Evolutionary conservation across 306 rosid species (phyloP).

Genomic region (Vigna reflexopilosa): DNA sequence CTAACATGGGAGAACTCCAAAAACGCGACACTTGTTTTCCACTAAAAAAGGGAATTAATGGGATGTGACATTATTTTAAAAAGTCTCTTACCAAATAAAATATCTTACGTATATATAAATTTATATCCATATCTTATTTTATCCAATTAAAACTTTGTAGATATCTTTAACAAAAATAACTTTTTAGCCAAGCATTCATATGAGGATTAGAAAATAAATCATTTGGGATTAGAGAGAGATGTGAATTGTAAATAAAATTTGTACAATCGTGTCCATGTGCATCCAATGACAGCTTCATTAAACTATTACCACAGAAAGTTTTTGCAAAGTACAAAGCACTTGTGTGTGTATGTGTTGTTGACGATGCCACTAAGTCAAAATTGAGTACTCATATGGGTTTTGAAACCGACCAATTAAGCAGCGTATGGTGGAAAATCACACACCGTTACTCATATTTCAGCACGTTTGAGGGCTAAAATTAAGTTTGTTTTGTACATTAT

Average conservation of each 20-base stretch:
- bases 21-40: too few relatives aligned
- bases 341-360: slow-evolving; percentile 3
- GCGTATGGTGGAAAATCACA: neutral
- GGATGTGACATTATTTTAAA: too few relatives aligned
- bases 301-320: neutral
- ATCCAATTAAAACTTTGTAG: too few relatives aligned
- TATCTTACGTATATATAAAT: too few relatives aligned
- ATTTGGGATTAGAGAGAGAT: neutral
- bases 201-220: slow-evolving; percentile 8
- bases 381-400: slow-evolving; percentile 25
- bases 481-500: neutral
- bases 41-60: too few relatives aligned
- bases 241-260: slow-evolving; percentile 5
- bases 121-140: too few relatives aligned
- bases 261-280: slow-evolving; percentile 36
- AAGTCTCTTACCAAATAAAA: too few relatives aligned
- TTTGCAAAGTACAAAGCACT: slow-evolving; percentile 31
- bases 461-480: slow-evolving; percentile 31
- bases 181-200: neutral
- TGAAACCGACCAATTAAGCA: slow-evolving; percentile 38
- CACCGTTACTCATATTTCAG: slow-evolving; percentile 24
- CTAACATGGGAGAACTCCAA: too few relatives aligned
- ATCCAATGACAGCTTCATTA: slow-evolving; percentile 25
- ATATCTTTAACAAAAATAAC: too few relatives aligned
- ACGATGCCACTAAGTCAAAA: slow-evolving; percentile 31